These are phyloP conservation scores for Phytophthora boehmeriae DNA, from an alignment of 352 stramenopile species.

Conservation along the genomic window DNA sequence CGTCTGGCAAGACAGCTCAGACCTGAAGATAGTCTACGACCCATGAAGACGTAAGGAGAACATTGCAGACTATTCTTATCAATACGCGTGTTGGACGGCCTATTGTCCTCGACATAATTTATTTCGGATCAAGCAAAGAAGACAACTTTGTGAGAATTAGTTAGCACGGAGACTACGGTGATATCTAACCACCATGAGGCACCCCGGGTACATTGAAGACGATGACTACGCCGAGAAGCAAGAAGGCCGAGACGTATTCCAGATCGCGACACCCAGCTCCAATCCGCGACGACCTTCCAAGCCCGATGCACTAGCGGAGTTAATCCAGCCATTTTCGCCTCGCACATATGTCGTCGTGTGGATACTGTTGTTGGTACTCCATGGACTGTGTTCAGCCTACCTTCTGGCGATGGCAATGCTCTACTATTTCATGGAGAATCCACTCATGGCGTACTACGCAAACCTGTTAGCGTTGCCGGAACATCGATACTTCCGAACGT, in stretches of 20 bases:
- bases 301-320: background rate
- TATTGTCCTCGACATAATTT: too few relatives aligned
- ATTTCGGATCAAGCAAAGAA: too few relatives aligned
- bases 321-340: conserved; percentile 5
- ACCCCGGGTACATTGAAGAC: conserved; percentile 10
- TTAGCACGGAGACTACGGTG: background rate
- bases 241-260: conserved; percentile 2
- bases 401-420: conserved; percentile 23
- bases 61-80: too few relatives aligned
- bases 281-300: conserved; percentile 10
- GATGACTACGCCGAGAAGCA: conserved; percentile 12
- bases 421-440: conserved; percentile 45
- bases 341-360: conserved; percentile 19
- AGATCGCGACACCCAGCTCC: background rate
- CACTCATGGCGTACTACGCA: conserved; percentile 53
- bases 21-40: too few relatives aligned
- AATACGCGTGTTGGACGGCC: too few relatives aligned
- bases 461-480: conserved; percentile 34
- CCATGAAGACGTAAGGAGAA: too few relatives aligned
- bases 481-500: conserved; percentile 30
- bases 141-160: background rate
- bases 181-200: background rate
- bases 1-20: too few relatives aligned
- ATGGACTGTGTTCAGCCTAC: conserved; percentile 25
- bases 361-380: conserved; percentile 19